Evolutionary conservation across 2,329 filamentous ascomycete genomes (phyloP).

Genomic region (Bipolaris oryzae): DNA sequence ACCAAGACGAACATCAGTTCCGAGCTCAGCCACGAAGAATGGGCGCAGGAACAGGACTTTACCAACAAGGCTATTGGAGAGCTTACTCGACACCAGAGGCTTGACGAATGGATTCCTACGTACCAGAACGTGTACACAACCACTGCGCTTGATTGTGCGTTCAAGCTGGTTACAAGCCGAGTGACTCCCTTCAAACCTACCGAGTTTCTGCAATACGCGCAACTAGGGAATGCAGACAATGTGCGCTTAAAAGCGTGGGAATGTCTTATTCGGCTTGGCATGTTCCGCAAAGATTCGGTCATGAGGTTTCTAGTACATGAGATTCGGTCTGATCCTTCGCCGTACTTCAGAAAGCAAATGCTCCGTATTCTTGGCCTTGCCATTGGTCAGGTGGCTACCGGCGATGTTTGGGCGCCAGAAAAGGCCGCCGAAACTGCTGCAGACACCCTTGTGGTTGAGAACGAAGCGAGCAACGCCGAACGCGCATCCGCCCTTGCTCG

Average conservation of each 20-base stretch:
- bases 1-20: conserved; percentile 46
- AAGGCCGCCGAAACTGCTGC: conserved; percentile 42
- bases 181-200: conserved; percentile 59
- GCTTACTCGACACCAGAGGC: conserved; percentile 66
- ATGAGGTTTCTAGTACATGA: conserved; percentile 63
- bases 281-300: conserved; percentile 57
- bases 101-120: conserved; percentile 71
- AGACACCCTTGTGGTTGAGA: conserved; percentile 62
- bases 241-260: conserved; percentile 65
- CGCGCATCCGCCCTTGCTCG: conserved; percentile 62
- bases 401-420: conserved; percentile 49
- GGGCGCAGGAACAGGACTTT: conserved; percentile 60
- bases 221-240: conserved; percentile 64
- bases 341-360: conserved; percentile 62
- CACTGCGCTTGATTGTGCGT: conserved; percentile 65
- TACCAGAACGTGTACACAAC: conserved; percentile 68
- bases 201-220: conserved; percentile 67
- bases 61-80: conserved; percentile 64
- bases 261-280: conserved; percentile 62
- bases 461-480: conserved; percentile 50
- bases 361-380: conserved; percentile 60
- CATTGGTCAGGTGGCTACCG: conserved; percentile 65
- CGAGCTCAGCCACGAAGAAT: conserved; percentile 52
- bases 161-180: conserved; percentile 60
- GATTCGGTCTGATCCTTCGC: conserved; percentile 63